These are phyloP conservation scores for Prunus armeniaca DNA, from an alignment of 306 rosid genomes.

Conservation along the genomic window DNA sequence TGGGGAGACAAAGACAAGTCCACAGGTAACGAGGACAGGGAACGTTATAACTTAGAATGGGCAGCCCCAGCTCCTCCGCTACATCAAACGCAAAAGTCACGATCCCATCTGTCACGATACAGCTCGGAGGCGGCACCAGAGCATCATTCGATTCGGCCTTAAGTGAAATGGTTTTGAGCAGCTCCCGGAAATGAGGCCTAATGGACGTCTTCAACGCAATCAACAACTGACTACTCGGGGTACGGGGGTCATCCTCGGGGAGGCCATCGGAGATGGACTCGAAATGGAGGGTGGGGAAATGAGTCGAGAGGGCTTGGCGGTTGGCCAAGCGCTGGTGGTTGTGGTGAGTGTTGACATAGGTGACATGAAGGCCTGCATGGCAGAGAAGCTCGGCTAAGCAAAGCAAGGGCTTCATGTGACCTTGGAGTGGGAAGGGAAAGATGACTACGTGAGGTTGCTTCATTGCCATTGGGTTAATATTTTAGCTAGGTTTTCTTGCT, in stretches of 20 bases:
- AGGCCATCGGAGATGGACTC: conserved; percentile 19
- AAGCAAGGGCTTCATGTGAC: conserved; percentile 21
- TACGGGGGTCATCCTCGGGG: neutral
- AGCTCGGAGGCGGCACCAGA: neutral
- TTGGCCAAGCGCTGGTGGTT: neutral
- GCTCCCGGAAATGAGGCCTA: neutral
- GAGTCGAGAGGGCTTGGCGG: neutral
- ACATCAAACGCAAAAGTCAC: conserved; percentile 8
- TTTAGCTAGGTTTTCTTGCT: too few species aligned
- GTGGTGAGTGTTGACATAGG: conserved; percentile 10
- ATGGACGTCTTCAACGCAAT: neutral
- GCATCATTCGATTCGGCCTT: neutral
- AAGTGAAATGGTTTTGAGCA: neutral
- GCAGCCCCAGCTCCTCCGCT: conserved; percentile 1
- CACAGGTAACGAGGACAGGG: neutral
- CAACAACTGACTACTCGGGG: neutral
- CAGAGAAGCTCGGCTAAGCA: conserved; percentile 12
- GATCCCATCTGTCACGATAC: neutral
- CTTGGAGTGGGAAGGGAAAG: conserved; percentile 15
- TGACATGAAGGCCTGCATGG: conserved; percentile 13
- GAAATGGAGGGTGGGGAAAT: conserved; percentile 13
- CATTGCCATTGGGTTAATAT: neutral
- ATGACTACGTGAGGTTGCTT: conserved; percentile 11
- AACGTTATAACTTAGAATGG: neutral
- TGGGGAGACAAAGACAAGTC: neutral